Base-by-base conservation (phyloP, 805 yeast species). In the Hemisphaericaspora nanyangensis region DNA sequence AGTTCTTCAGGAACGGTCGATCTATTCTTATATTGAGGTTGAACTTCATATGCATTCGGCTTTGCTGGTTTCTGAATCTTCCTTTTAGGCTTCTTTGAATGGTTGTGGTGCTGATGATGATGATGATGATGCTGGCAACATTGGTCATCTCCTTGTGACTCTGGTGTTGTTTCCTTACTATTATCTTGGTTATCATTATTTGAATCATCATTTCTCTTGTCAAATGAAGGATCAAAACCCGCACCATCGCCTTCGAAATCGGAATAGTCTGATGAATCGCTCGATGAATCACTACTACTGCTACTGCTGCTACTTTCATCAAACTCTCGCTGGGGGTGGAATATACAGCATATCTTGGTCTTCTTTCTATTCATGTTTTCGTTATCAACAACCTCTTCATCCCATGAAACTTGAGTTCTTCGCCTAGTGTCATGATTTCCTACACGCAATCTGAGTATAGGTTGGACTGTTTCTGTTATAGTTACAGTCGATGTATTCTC, bases 41-140 rank as follows among this genome's bases (percentile, higher is more conserved):
- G 96, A 24, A 77, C 64, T 57, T 90, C 98, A 53, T 90, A 90
- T 0, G 96, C 96, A 61, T 90, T 86, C 18, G 85, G 95, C 49
- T 52, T 52, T 30, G 35, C 34, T 50, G 58, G 42, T 42, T 52
- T 44, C 53, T 61, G 43, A 61, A 59, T 58, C 61, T 53, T 51
- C 31, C 41, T 42, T 28, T 36, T 34, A 19, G 13, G 12, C 19
- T 45, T 38, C 33, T 34, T 37, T 29, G 29, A 24, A 27, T 44
- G 43, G 25, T 34, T 20, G 24, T 27, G 35, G n/a, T n/a, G n/a
- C n/a, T n/a, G n/a, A n/a, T n/a, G n/a, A n/a, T n/a, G n/a, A n/a
- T n/a, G n/a, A n/a, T n/a, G n/a, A 24, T 35, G 29, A 27, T 48
- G 50, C 7, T 40, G 51, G 56, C 44, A 56, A 46, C 34, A 45